Conservation (phyloP, 2,329 filamentous ascomycete species). For the Gnomoniopsis sp. region DNA sequence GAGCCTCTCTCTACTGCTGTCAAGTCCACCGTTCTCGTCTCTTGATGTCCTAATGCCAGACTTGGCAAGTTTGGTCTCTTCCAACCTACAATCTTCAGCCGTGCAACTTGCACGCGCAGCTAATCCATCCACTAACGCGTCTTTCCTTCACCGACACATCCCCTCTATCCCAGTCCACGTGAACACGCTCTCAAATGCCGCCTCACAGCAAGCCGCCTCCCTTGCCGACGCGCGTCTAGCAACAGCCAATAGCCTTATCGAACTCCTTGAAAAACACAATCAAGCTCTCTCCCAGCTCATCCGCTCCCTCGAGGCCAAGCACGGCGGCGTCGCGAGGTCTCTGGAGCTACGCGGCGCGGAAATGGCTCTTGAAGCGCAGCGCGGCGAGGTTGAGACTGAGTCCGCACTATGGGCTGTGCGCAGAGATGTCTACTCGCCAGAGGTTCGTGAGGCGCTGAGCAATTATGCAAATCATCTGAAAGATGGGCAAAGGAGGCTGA, state of each 20-base stretch:
- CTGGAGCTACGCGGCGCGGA: constrained; percentile 49
- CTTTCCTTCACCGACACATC: constrained; percentile 56
- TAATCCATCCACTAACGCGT: constrained; percentile 49
- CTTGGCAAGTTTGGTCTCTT: constrained; percentile 45
- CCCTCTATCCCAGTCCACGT: constrained; percentile 42
- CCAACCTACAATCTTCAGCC: constrained; percentile 47
- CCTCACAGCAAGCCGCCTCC: constrained; percentile 27
- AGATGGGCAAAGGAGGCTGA: constrained; percentile 43
- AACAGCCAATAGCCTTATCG: constrained; percentile 33
- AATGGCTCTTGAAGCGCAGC: constrained; percentile 40
- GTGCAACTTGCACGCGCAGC: constrained; percentile 44
- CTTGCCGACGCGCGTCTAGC: constrained; percentile 38
- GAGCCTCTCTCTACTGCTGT: constrained; percentile 42
- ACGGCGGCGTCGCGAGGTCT: constrained; percentile 47
- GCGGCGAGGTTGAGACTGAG: constrained; percentile 36
- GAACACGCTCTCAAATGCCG: constrained; percentile 31
- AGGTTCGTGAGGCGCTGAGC: constrained; percentile 38
- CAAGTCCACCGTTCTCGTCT: constrained; percentile 45
- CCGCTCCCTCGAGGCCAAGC: constrained; percentile 52
- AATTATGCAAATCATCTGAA: constrained; percentile 48
- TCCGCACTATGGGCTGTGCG: constrained; percentile 32
- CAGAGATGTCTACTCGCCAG: constrained; percentile 42
- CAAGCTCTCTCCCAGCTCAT: constrained; percentile 40
- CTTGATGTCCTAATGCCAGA: constrained; percentile 46
- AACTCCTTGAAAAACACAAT: constrained; percentile 38